Base-by-base conservation (phyloP, 2,329 filamentous ascomycete species). In the Diaporthe helianthi region DNA sequence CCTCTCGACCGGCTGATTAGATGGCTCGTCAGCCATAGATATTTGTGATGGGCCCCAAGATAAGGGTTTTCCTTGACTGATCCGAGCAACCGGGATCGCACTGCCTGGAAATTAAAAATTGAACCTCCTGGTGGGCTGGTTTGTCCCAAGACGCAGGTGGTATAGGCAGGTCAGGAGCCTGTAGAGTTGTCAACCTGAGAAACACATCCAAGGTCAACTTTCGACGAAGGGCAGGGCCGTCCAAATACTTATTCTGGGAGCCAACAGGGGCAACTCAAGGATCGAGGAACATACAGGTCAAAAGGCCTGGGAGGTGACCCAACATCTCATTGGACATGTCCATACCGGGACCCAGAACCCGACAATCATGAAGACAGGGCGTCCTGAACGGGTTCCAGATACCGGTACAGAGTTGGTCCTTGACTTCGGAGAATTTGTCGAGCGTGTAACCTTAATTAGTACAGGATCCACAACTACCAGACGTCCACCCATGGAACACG, bases 71-170 rank as follows among this genome's bases (percentile, higher is more conserved):
- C 51, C 60, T 68, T 70, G 31, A 53, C 51, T 53, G 51, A 67
- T 67, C 54, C 68, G 53, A 67, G 63, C 67, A 63, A 24, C 63
- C 63, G 68, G 68, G 64, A 69, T 66, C 64, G 54, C 53, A 22
- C 36, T 69, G 68, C 64, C 64, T 67, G 63, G 61, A 24, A 29
- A 36, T 63, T 31, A 49, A 47, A 52, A 54, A 67, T 63, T 69
- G 68, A 49, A 69, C 68, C 68, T 69, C 63, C 68, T 63, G 33
- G 68, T 69, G 68, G 68, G 65, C 65, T 68, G 15, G 26, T 19
- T 54, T 49, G 29, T 68, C 64, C 65, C 58, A 46, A 70, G 69
- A 70, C 58, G 26, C 69, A 68, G 65, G 65, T 68, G 65, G 65
- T 68, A 60, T 63, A 58, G 52, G 69, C 65, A 68, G 65, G 26